Base-by-base conservation (phyloP, 139 green algal species). In the Dunaliella primolecta region DNA sequence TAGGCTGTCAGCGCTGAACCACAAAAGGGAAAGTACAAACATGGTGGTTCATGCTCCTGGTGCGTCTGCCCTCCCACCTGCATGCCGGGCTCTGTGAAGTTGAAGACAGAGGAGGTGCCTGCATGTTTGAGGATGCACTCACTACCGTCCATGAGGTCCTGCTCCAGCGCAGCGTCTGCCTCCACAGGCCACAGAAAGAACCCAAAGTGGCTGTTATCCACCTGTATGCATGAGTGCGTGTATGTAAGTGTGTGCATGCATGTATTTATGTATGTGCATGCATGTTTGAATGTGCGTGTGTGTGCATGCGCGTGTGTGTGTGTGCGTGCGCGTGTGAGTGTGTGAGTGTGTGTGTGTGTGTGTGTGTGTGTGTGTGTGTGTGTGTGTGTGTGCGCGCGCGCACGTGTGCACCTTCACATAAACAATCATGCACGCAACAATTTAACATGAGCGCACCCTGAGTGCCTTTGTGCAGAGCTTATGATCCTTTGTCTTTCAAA, bases 171-270 rank as follows among this genome's bases (percentile, higher is more conserved):
- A 0, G 72, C 46, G 25, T 92, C 84, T 0, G 88, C 81, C 30
- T 93, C 90, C 37, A 87, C 81, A 0, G 82, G 80, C 0, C 85
- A 89, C 32, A 93, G 75, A 82, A 92, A 92, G 84, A 93, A 90
- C 70, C 91, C 91, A 85, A 94, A 89, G 33, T 89, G 89, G 36
- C 86, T 79, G 29, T 87, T 36, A 33, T 87, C 35, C 2, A 72
- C 74, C 30, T 86, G 82, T 70, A 24, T 27, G n/a, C 36, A 20
- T 71, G 78, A 7, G 36, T 71, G 46, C 20, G 27, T 70, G 35
- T 33, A 24, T 30, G 30, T 35, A 7, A 32, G 78, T 36, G n/a
- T n/a, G n/a, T n/a, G n/a, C n/a, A n/a, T n/a, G n/a, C n/a, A n/a
- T n/a, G 46, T 64, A 15, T 64, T 7, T 64, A 15, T 64, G 46